Base-by-base conservation (phyloP, 352 stramenopile species). In the Phytophthora megakarya region DNA sequence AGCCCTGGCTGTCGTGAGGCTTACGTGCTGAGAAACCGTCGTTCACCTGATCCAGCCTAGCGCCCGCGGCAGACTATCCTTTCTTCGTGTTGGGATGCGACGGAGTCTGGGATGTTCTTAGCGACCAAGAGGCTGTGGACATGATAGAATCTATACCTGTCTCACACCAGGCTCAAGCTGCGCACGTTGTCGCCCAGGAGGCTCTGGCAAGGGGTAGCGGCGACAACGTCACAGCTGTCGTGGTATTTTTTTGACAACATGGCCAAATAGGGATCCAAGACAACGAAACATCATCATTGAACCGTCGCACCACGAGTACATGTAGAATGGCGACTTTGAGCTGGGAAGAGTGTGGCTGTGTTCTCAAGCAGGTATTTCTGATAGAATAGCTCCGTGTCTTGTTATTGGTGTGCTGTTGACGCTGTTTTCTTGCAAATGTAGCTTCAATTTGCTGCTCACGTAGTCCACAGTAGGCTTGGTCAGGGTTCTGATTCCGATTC, bases 41-140 rank as follows among this genome's bases (percentile, higher is more conserved):
- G 23, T 48, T 50, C 3, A 28, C 18, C 37, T 47, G 10, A 30
- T 44, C 47, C 35, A 93, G 85, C 21, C 50, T 93, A 6, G 67
- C 74, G 12, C 68, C 80, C 9, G 9, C 60, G 18, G 23, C 56
- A 3, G 76, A 91, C 52, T 88, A 78, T 63, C 73, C 78, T 3
- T 90, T 95, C 44, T 43, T 93, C 11, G 73, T 95, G 18, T 61
- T 95, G 46, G 86, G 82, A 61, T 95, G 86, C 56, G 86, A 95
- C 55, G 86, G 86, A 19, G 59, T 95, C 1, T 95, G 86, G 86
- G 84, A 95, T 71, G 80, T 89, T 42, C 48, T 95, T 21, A 73
- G 56, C 13, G 82, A 93, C 58, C 84, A 95, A 71, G 84, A 92
- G 35, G 82, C 50, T 19, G 75, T 94, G 19, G 79, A 93, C 37